phyloP scores from a whole-genome alignment of 305 asterid genomes.

The Fraxinus paxiana region DNA sequence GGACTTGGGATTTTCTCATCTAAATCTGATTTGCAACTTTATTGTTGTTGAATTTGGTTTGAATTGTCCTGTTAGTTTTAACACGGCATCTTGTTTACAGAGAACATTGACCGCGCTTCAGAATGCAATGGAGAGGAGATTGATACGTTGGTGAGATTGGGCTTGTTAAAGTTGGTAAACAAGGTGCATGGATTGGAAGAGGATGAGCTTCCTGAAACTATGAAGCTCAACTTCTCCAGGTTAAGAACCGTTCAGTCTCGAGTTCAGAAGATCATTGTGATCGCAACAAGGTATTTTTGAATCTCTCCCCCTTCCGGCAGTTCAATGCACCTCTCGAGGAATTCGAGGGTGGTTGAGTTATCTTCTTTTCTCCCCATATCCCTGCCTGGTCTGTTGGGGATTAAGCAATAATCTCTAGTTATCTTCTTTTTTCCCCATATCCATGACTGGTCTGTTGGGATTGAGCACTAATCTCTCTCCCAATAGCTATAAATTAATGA shows the following conservation, averaged over 20 bases:
- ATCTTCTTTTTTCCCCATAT: too few species aligned
- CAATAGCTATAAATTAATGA: neutral
- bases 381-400: neutral
- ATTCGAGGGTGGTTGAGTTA: neutral
- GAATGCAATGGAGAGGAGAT: constrained; percentile 78
- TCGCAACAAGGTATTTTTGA: constrained; percentile 64
- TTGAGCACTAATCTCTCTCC: neutral
- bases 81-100: constrained; percentile 28
- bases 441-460: too few species aligned
- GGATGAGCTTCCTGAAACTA: constrained; percentile 78
- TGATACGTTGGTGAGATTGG: constrained; percentile 76
- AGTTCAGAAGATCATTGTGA: constrained; percentile 78
- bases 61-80: neutral
- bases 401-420: too few species aligned
- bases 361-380: neutral
- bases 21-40: neutral
- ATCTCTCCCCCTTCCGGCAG: neutral
- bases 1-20: neutral
- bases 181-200: constrained; percentile 64
- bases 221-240: constrained; percentile 65
- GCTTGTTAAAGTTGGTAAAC: constrained; percentile 66
- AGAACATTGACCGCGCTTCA: constrained; percentile 32
- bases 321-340: neutral
- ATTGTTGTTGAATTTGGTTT: neutral
- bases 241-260: constrained; percentile 68